Evolutionary conservation across 2,329 filamentous ascomycete species (phyloP), one percentile per base, ranked within the genome.

Genomic region (Sarocladium brachiariae): DNA sequence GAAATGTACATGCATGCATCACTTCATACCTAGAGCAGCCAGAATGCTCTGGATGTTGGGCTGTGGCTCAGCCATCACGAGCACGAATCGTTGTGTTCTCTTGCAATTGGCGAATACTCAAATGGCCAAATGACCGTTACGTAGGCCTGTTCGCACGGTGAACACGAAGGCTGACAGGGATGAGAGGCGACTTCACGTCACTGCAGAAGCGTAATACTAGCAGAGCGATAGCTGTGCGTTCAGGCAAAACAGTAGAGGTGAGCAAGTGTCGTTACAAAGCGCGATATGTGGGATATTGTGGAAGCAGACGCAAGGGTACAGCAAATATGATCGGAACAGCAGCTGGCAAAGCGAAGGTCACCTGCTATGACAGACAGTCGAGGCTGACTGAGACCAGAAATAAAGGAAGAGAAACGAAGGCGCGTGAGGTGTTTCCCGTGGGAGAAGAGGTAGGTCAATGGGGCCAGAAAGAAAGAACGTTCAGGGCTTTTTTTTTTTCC

Each of bases 41-140:
- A 76, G 64, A 53, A 76, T 74, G 54, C 70, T 72, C 59, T 73
- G 66, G 52, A 73, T 72, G 51, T 69, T 65, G 46, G 66, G 67
- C 39, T 66, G 64, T 39, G 65, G 58, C 43, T 71, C 67, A 35
- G 68, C 65, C 68, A 71, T 71, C 43, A 25, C 31, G 8, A 19
- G n/a, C 5, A 31, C 25, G 6, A 6, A 11, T 27, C 21, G 13
- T 27, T 5, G 14, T 16, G 21, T 23, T 16, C n/a, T n/a, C 21
- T 25, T 11, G 11, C 37, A 23, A 23, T 5, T 4, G 37, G 37
- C n/a, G 18, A 21, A 13, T 21, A 39, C 21, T 43, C 21, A 4
- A 7, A 19, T 19, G 10, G 21, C n/a, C n/a, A n/a, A n/a, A n/a
- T n/a, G n/a, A n/a, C n/a, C n/a, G n/a, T n/a, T n/a, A n/a, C n/a